Evolutionary conservation across 2,329 filamentous ascomycete species (phyloP).

Genomic region (Stagonosporopsis vannaccii): DNA sequence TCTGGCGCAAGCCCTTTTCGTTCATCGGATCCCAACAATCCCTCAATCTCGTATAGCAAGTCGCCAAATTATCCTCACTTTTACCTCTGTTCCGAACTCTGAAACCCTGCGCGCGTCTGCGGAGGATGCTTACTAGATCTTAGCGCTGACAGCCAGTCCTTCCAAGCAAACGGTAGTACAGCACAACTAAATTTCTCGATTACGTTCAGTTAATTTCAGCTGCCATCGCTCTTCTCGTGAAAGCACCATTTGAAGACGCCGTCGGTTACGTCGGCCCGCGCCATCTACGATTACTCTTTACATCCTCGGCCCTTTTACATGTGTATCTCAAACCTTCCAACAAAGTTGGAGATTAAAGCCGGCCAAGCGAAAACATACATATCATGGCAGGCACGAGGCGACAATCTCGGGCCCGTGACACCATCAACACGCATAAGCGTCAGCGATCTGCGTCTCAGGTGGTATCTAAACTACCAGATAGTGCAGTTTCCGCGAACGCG

Average conservation of each 20-base stretch:
- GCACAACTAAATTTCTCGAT: not conserved
- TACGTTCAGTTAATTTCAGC: not conserved
- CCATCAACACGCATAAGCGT: conserved; percentile 18
- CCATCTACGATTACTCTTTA: not conserved
- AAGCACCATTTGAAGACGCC: not conserved
- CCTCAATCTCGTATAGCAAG: conserved; percentile 14
- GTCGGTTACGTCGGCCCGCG: conserved; percentile 1
- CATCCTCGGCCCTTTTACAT: conserved; percentile 15
- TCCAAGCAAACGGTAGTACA: conserved; percentile 4
- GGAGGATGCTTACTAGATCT: not conserved
- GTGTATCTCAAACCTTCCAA: conserved; percentile 3
- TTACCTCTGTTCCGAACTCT: conserved; percentile 2
- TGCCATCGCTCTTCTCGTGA: not conserved
- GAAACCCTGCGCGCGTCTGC: conserved; percentile 4
- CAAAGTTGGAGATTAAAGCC: not conserved
- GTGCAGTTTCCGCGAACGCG: conserved; percentile 1
- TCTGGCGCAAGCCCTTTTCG: conserved; percentile 16
- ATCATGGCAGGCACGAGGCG: conserved; percentile 36
- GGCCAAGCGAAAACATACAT: not conserved
- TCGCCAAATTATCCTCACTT: conserved; percentile 8
- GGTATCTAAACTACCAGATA: conserved; percentile 13
- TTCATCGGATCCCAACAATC: conserved; percentile 18
- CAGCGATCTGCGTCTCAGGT: conserved; percentile 22
- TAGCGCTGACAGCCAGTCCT: not conserved
- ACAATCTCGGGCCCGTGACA: conserved; percentile 31